Evolutionary conservation across 164 flowering plant species (phyloP).

Genomic region (Annona squamosa): DNA sequence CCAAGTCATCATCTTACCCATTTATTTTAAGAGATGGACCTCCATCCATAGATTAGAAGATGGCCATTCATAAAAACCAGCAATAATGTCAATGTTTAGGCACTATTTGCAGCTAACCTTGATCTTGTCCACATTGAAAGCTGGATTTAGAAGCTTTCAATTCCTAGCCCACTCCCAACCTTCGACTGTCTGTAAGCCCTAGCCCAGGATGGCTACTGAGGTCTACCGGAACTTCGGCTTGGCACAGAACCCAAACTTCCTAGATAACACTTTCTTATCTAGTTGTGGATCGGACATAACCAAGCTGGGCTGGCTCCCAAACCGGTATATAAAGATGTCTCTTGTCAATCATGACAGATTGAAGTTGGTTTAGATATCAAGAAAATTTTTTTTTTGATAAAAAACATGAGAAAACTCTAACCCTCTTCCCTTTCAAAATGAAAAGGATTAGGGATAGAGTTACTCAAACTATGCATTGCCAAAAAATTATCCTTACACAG

Average conservation of each 20-base stretch:
- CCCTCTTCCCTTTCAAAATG: no score
- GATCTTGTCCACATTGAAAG: conserved; percentile 28
- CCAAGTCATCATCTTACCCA: no score
- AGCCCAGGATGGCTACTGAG: conserved; percentile 15
- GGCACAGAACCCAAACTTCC: conserved; percentile 22
- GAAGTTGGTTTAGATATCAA: background rate
- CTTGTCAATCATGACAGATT: conserved; percentile 13
- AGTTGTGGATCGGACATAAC: conserved; percentile 21
- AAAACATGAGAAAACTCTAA: no score
- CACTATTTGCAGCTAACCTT: conserved; percentile 10
- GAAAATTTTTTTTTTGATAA: no score
- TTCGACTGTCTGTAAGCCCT: conserved; percentile 13
- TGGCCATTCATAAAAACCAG: no score
- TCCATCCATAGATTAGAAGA: no score
- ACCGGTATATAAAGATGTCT: conserved; percentile 27
- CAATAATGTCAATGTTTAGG: no score
- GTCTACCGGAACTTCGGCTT: conserved; percentile 11
- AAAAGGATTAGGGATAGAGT: no score
- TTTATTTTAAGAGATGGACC: no score
- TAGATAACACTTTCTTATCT: conserved; percentile 25
- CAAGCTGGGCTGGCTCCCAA: conserved; percentile 25
- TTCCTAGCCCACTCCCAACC: conserved; percentile 29
- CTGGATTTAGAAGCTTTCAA: conserved; percentile 22
- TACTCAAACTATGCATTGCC: no score
- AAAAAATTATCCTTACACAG: no score